Conservation (phyloP, 441 rosid genomes). For the Aleurites moluccanus region DNA sequence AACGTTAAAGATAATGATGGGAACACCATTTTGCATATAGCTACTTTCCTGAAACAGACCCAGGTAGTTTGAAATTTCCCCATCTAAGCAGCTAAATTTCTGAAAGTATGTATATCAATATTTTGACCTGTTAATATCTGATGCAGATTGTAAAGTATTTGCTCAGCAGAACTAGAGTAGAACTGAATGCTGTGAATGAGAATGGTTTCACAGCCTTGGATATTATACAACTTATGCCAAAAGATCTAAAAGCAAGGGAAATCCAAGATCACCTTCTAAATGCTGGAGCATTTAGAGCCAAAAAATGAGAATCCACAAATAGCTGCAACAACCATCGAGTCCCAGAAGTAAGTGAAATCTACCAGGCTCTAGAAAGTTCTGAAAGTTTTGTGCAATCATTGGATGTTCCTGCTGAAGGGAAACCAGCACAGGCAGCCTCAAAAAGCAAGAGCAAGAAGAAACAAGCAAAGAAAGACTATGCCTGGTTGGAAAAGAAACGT, state of each 20-base stretch:
- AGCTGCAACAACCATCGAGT: too few relatives aligned
- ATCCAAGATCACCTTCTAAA: background rate
- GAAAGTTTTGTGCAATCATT: too few relatives aligned
- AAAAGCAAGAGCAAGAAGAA: slow-evolving; percentile 17
- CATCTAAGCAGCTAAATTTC: background rate
- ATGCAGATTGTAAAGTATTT: background rate
- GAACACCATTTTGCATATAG: slow-evolving; percentile 25
- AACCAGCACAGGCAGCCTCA: background rate
- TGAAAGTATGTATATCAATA: background rate
- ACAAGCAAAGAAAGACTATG: background rate
- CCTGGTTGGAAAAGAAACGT: too few relatives aligned
- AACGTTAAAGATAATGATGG: slow-evolving; percentile 26
- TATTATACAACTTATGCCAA: background rate
- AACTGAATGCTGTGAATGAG: background rate
- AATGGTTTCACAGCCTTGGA: background rate
- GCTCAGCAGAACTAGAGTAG: background rate
- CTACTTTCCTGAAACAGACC: slow-evolving; percentile 22
- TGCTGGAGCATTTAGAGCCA: background rate
- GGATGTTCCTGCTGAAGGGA: too few relatives aligned
- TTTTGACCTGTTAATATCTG: background rate
- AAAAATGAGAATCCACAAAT: background rate
- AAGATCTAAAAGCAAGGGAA: background rate
- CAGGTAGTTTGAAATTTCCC: slow-evolving; percentile 12
- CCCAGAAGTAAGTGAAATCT: background rate
- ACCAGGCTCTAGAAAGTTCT: background rate